Base-by-base conservation (phyloP, 345 rosid genomes). In the Punica granatum region DNA sequence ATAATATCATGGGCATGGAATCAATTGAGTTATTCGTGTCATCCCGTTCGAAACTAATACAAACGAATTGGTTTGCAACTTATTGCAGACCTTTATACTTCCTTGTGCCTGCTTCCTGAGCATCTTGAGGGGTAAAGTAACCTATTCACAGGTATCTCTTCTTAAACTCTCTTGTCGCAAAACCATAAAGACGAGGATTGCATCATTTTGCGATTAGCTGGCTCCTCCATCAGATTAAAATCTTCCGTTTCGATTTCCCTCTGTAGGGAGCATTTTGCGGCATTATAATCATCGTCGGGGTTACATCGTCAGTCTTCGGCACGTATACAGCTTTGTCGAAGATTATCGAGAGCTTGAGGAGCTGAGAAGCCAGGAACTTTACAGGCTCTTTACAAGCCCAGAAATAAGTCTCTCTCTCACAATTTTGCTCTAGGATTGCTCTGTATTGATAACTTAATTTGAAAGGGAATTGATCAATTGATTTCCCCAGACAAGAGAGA, bases 51-150 rank as follows among this genome's bases (percentile, higher is more conserved):
- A 7, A 26, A 23, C 32, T 54, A 11, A 23, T 25, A 7, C 15
- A 25, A 25, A 10, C 32, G 15, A 54, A 54, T 26, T 25, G 31
- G 23, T 35, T 15, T 37, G 28, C 48, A 23, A 41, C 23, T 16
- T 70, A 6, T 23, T 66, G 79, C 83, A 93, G 98, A 86, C 96
- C 18, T 70, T 93, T 77, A 90, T 93, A 75, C 90, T 93, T 79
- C 98, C 98, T 0, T 87, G 92, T 7, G 92, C 82, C 71, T 93
- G 98, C 81, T 93, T 77, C 78, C 76, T 93, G 84, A 89, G 96
- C 80, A 93, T 93, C 73, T n/a, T 80, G 76, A 73, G 85, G 80
- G 78, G 74, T 23, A 86, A 84, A 78, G 83, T 75, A 51, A 83
- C 84, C 3, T 67, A 59, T 35, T 21, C 79, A 46, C 91, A 93